Base-by-base conservation (phyloP, 148 eudicot species). In the Polygonum aviculare region DNA sequence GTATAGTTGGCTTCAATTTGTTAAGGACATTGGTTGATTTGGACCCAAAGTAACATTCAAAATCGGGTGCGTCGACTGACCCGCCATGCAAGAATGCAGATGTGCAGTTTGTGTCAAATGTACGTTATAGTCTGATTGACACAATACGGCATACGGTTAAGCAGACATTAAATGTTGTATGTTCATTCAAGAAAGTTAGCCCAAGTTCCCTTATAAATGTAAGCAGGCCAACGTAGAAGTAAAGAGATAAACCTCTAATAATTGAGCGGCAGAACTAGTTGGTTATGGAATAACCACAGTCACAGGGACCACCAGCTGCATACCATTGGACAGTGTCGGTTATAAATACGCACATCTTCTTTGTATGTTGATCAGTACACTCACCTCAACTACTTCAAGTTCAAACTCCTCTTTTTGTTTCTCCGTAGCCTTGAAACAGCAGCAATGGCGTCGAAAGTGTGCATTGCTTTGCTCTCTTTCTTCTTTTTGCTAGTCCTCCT, bases 271-370 rank as follows among this genome's bases (percentile, higher is more conserved):
- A 67, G 21, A 67, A 67, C 21, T 36, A 67, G 72, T 67, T 38
- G 72, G 72, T 67, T 67, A 67, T 31, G 4, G 3, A 59, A 22
- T 7, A 22, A 3, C 59, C 67, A 9, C 67, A 1, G 45, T 67
- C 1, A 36, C 45, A 12, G 38, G 72, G 45, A 67, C 72, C 72
- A 38, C 72, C 4, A 67, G 38, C 69, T 60, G 69, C 3, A 31
- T 60, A 60, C 21, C 19, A 0, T 33, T 15, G n/a, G 72, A 1
- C 44, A 41, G 44, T 67, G 72, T 67, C 45, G 0, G 38, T 38
- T 67, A 67, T 67, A 67, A 67, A 67, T 67, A 67, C 19, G 21
- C 45, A 67, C 45, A 67, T 41, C 72, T 67, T 36, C 72, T 15
- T 14, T 36, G 44, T 38, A 36, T 14, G 47, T 10, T 2, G 44